Conservation (phyloP, 495 filamentous ascomycete genomes). For the Parmelia sp. region DNA sequence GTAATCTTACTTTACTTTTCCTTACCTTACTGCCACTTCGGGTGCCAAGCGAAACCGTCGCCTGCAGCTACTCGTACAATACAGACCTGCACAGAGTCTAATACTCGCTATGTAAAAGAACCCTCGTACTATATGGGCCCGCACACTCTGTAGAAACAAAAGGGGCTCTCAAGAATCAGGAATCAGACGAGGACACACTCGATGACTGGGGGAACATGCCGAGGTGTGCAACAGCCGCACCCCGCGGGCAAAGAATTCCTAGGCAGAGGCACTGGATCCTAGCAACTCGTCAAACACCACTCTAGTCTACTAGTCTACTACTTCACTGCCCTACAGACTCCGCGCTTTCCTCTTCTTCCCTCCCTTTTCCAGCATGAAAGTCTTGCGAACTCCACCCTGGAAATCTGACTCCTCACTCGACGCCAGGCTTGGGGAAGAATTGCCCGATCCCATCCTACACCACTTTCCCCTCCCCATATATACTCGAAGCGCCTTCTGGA, state of each 20-base stretch:
- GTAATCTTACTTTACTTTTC: too few species aligned
- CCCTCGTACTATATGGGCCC: too few species aligned
- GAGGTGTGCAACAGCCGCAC: not conserved
- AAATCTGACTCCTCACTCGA: not conserved
- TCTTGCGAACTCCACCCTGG: not conserved
- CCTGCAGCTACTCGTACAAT: too few species aligned
- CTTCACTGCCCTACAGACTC: not conserved
- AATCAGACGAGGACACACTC: too few species aligned
- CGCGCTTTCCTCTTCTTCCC: not conserved
- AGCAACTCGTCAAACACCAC: not conserved
- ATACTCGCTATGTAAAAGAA: too few species aligned
- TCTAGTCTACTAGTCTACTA: not conserved
- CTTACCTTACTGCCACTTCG: too few species aligned
- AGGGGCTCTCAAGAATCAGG: too few species aligned
- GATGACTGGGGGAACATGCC: too few species aligned
- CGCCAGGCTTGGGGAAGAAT: not conserved
- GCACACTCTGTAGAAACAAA: too few species aligned
- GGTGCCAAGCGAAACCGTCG: too few species aligned
- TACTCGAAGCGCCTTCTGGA: not conserved
- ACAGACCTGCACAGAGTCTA: too few species aligned
- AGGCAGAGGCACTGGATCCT: not conserved
- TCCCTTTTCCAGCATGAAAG: not conserved
- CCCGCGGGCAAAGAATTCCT: not conserved
- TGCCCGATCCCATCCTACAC: not conserved
- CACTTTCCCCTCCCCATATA: not conserved